Evolutionary conservation across 2,329 filamentous ascomycete genomes (phyloP), one percentile per base, ranked within the genome.

Genomic region (Paecilomyces formosus): DNA sequence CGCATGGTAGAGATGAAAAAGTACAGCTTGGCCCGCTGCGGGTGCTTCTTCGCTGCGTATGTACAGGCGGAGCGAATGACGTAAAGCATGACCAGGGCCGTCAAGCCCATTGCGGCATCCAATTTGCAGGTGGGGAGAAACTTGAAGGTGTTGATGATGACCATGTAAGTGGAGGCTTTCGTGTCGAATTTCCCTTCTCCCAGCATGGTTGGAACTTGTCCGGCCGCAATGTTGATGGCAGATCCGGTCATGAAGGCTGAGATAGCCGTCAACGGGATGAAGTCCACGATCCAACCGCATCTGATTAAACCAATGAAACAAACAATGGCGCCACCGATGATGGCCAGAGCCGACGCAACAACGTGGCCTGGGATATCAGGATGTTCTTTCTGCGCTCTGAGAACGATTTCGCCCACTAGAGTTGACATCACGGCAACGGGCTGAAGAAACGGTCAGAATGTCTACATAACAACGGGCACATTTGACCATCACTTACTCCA

Each of bases 241-340:
- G 93, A 96, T 2, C 93, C 93, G 0, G 94, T 97, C 89, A 97
- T 97, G 79, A 96, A 97, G 2, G 94, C 92, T 0, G 90, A 92
- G 57, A 97, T 90, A 0, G 92, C 90, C 1, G 91, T 87, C 58
- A 97, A 84, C 1, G 94, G 90, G 66, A 97, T 97, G 68, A 97
- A 84, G 64, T 97, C 92, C 54, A 97, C 92, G 55, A 97, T 87
- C 85, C 92, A 96, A 5, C 94, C 93, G 39, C 87, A 83, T 53
- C 92, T 86, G 51, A 90, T 77, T 2, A 97, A 77, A 3, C 93
- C 94, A 61, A 97, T 83, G 61, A 86, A 84, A 55, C 88, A 80
- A 39, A 97, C 88, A 59, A 97, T 88, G 35, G 79, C 81, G 39
- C 93, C 93, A 5, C 85, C 82, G 57, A 97, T 85, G 57, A 97